Evolutionary conservation across 306 rosid genomes (phyloP).

Genomic region (Malus domestica): DNA sequence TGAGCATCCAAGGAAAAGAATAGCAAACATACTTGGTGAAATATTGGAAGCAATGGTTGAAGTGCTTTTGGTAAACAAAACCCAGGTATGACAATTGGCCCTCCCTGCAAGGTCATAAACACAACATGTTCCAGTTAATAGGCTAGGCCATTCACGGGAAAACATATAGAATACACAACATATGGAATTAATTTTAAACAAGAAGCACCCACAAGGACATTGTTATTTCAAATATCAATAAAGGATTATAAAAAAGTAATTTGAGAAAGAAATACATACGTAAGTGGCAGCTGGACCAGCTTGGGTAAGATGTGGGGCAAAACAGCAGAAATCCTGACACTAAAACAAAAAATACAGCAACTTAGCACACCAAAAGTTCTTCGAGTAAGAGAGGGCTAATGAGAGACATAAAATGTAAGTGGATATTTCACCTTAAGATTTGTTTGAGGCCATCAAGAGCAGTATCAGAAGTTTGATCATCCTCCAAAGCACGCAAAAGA

Average conservation of each 20-base stretch:
- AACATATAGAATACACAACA: background rate
- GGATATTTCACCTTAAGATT: slow-evolving; percentile 62
- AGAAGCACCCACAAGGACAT: background rate
- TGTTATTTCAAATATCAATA: background rate
- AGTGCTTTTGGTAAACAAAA: slow-evolving; percentile 94
- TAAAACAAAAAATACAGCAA: slow-evolving; percentile 17
- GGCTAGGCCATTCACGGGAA: background rate
- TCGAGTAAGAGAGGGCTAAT: background rate
- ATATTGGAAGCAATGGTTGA: slow-evolving; percentile 90
- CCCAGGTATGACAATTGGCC: slow-evolving; percentile 85
- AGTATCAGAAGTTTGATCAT: slow-evolving; percentile 78
- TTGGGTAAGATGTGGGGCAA: slow-evolving; percentile 95
- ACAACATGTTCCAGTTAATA: background rate
- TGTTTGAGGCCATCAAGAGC: slow-evolving; percentile 99
- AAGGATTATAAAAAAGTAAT: slow-evolving; percentile 7
- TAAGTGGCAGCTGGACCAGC: slow-evolving; percentile 81
- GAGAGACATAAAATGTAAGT: background rate
- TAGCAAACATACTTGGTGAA: slow-evolving; percentile 64
- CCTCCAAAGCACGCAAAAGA: slow-evolving; percentile 90
- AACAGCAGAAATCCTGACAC: slow-evolving; percentile 90
- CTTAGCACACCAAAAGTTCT: slow-evolving; percentile 14
- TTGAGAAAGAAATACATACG: slow-evolving; percentile 46
- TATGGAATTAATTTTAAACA: background rate
- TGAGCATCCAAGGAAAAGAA: background rate
- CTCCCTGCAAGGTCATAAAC: slow-evolving; percentile 62